phyloP scores from a whole-genome alignment of 2,329 filamentous ascomycete genomes.

The Xylariaceae sp. region DNA sequence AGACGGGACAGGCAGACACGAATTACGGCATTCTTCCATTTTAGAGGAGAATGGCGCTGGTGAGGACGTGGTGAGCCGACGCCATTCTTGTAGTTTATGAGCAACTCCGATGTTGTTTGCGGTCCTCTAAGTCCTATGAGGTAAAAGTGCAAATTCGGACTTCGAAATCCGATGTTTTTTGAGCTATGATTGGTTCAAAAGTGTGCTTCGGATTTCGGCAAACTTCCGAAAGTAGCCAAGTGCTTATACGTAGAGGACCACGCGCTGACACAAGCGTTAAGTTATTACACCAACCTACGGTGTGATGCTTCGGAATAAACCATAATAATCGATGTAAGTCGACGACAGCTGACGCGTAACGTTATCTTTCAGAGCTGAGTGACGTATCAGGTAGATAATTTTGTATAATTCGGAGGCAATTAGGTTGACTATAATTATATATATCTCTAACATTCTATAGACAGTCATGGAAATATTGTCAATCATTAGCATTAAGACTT shows the following conservation, averaged over 20 bases:
- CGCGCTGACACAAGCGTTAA: background rate
- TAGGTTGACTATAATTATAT: constrained; percentile 4
- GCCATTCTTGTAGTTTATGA: constrained; percentile 26
- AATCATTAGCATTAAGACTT: background rate
- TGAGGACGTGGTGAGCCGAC: constrained; percentile 8
- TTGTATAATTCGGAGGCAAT: background rate
- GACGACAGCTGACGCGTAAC: constrained; percentile 17
- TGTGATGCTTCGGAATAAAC: constrained; percentile 5
- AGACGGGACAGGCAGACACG: background rate
- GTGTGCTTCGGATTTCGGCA: constrained; percentile 27
- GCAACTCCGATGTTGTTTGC: constrained; percentile 14
- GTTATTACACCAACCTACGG: constrained; percentile 8
- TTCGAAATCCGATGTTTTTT: constrained; percentile 26
- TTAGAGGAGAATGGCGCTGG: constrained; percentile 11
- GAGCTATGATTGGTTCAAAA: constrained; percentile 26
- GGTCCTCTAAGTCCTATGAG: constrained; percentile 5
- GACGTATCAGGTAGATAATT: background rate
- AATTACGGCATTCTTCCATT: constrained; percentile 23
- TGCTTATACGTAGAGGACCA: background rate
- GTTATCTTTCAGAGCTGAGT: background rate
- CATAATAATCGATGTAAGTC: constrained; percentile 18
- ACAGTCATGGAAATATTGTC: background rate
- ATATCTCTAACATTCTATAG: background rate
- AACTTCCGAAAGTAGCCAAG: constrained; percentile 21
- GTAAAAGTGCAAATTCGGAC: constrained; percentile 12